phyloP scores from a whole-genome alignment of 345 rosid genomes.

The Brassica juncea region DNA sequence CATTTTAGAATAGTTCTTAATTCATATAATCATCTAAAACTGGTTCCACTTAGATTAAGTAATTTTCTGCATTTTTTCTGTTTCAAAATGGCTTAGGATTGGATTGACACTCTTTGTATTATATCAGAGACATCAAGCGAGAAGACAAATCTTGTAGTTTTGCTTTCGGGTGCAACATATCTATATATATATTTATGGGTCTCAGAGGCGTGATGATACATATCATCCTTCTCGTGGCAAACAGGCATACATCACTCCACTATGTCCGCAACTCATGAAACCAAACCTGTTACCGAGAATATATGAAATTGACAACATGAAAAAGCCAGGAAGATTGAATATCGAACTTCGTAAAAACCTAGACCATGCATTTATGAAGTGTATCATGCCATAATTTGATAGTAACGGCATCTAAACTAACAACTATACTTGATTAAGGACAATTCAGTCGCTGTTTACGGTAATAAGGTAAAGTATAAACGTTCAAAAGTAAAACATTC shows the following conservation, averaged over 20 bases:
- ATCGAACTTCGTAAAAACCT: background rate
- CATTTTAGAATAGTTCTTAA: too few relatives aligned
- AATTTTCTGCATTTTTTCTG: too few relatives aligned
- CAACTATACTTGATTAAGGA: background rate
- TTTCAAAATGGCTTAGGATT: too few relatives aligned
- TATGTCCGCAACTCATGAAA: slow-evolving; percentile 81
- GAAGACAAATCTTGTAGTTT: slow-evolving; percentile 63
- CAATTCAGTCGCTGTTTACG: background rate
- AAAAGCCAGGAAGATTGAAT: background rate
- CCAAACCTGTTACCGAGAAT: slow-evolving; percentile 43
- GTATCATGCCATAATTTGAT: background rate
- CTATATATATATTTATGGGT: slow-evolving; percentile 62
- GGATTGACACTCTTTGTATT: too few relatives aligned
- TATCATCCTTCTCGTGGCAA: slow-evolving; percentile 88
- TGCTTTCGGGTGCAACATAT: slow-evolving; percentile 62
- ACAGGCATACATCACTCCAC: slow-evolving; percentile 65
- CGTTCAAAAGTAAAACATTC: background rate
- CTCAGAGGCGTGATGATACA: slow-evolving; percentile 68
- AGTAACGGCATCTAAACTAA: background rate
- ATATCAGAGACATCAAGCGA: slow-evolving; percentile 50
- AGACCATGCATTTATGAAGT: background rate
- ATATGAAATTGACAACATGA: background rate
- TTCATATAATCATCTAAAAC: too few relatives aligned
- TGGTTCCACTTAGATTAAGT: too few relatives aligned
- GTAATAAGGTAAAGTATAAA: background rate